phyloP scores from a whole-genome alignment of 2,329 filamentous ascomycete genomes.

The Epichloe uncinata region DNA sequence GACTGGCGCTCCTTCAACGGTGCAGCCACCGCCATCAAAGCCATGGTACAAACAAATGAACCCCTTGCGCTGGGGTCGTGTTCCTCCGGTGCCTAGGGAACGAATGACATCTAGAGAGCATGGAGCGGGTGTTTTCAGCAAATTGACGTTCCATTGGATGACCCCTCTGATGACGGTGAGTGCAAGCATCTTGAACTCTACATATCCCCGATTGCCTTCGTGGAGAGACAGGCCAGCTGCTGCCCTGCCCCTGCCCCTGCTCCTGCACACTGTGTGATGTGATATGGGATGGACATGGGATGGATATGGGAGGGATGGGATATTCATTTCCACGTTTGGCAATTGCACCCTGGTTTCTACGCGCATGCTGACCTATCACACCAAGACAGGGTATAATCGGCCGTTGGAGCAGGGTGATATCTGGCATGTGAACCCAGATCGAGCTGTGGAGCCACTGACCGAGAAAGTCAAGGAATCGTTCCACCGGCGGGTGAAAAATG shows the following conservation, averaged over 20 bases:
- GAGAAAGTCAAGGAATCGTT: conserved; percentile 55
- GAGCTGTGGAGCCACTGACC: conserved; percentile 58
- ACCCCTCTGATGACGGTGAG: conserved; percentile 70
- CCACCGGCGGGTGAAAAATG: conserved; percentile 49
- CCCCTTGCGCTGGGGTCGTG: conserved; percentile 45
- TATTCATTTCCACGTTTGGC: background rate
- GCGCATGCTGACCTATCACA: background rate
- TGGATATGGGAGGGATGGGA: no score
- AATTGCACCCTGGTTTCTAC: background rate
- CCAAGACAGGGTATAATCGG: conserved; percentile 69
- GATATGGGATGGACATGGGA: no score
- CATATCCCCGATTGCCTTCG: background rate
- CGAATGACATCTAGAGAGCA: conserved; percentile 52
- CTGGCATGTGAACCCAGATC: conserved; percentile 74
- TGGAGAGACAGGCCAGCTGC: background rate
- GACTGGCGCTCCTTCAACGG: conserved; percentile 27
- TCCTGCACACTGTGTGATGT: no score
- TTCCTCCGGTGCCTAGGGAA: conserved; percentile 42
- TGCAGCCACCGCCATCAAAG: conserved; percentile 16
- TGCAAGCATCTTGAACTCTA: background rate
- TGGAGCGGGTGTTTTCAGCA: conserved; percentile 59
- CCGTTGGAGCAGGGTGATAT: conserved; percentile 74
- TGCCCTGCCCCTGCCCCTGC: no score
- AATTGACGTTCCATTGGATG: conserved; percentile 82
- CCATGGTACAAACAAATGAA: conserved; percentile 53